Evolutionary conservation across 305 asterid genomes (phyloP).

Genomic region (Plantago coronopus): DNA sequence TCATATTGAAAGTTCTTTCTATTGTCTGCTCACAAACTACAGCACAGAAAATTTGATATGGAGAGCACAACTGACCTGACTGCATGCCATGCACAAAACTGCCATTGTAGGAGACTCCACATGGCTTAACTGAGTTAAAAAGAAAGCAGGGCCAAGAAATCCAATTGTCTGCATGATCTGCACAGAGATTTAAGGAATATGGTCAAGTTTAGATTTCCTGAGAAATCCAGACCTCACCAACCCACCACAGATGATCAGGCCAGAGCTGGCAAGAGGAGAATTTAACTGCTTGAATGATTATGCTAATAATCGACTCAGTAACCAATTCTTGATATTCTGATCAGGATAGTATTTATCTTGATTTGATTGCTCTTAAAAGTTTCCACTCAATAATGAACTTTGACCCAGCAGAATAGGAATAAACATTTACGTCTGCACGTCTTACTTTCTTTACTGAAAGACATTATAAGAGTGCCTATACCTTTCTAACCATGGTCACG

Average conservation of each 20-base stretch:
- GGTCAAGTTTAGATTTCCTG: neutral
- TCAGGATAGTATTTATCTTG: neutral
- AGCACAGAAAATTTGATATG: neutral
- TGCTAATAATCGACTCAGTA: neutral
- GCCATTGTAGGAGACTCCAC: conserved; percentile 86
- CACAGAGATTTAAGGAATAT: conserved; percentile 16
- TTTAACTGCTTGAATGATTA: neutral
- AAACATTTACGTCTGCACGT: neutral
- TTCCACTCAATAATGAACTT: neutral
- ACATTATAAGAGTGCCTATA: conserved; percentile 22
- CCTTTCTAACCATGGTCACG: conserved; percentile 76
- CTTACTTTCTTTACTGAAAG: neutral
- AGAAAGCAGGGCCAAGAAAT: conserved; percentile 90
- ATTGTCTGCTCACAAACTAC: neutral
- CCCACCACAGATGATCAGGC: no score
- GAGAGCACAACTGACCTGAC: conserved; percentile 56
- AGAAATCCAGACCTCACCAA: no score
- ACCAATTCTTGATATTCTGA: neutral
- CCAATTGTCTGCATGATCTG: conserved; percentile 90
- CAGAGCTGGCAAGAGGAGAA: no score
- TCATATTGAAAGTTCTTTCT: neutral
- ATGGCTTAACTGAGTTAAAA: conserved; percentile 86
- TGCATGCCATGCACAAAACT: conserved; percentile 82
- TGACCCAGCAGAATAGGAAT: conserved; percentile 1
- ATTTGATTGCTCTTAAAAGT: neutral